A percentile compares a stretch with the other conserved stretches of the same genome.
phyloP scores from a whole-genome alignment of 179 eudicot genomes.

The Silene vulgaris region DNA sequence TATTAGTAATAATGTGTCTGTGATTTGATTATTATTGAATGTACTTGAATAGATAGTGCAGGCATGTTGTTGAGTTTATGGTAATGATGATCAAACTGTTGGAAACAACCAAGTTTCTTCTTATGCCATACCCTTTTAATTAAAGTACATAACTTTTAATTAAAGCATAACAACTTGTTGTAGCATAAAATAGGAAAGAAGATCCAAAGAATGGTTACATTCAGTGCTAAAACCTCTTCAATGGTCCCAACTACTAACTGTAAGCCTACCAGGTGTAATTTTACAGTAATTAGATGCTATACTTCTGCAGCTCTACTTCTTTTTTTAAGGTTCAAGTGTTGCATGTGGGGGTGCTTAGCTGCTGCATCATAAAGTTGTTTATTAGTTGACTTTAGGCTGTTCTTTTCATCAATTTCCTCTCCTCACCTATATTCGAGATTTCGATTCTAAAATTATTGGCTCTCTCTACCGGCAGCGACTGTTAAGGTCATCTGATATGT shows the following conservation, averaged over 20 bases:
- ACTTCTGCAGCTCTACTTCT: constrained; percentile 9
- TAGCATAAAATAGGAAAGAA: not conserved
- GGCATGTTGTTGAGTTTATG: not conserved
- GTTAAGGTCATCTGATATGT: no score
- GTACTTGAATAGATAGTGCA: constrained; percentile 18
- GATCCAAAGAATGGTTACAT: constrained; percentile 7
- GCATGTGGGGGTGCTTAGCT: constrained; percentile 21
- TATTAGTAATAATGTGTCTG: not conserved
- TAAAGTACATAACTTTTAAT: not conserved
- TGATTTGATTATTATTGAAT: constrained; percentile 14
- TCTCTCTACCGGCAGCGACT: no score
- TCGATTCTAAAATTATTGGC: not conserved
- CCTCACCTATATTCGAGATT: not conserved
- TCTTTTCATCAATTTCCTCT: not conserved
- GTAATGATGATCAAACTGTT: constrained; percentile 14
- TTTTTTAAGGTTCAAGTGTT: constrained; percentile 16
- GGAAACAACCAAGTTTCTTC: constrained; percentile 8
- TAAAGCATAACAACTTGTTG: not conserved
- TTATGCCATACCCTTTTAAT: constrained; percentile 16
- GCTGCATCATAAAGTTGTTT: not conserved
- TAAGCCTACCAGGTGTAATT: constrained; percentile 12
- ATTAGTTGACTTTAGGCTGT: not conserved
- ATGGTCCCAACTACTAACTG: constrained; percentile 34
- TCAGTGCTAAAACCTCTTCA: constrained; percentile 10
- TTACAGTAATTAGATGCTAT: not conserved